phyloP scores from a whole-genome alignment of 1,139 yeast species.

The Meyerozyma elateridarum region DNA sequence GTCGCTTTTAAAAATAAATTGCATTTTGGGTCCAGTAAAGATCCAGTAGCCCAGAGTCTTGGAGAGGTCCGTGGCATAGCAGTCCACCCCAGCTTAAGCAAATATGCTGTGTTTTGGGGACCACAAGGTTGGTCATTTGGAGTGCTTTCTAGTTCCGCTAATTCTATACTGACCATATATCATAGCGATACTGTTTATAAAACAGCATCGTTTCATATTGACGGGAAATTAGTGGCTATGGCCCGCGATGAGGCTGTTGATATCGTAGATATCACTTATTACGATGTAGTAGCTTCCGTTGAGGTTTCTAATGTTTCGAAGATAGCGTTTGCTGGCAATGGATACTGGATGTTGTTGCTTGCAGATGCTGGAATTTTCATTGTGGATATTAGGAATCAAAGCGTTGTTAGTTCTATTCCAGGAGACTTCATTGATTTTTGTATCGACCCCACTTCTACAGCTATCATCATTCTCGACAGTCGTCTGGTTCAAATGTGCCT shows the following conservation, averaged over 20 bases:
- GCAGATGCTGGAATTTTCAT: background rate
- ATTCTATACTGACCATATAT: background rate
- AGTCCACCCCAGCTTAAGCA: slow-evolving; percentile 30
- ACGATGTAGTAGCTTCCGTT: slow-evolving; percentile 37
- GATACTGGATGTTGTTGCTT: slow-evolving; percentile 51
- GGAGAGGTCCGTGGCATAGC: slow-evolving; percentile 18
- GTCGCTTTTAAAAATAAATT: background rate
- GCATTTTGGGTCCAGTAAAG: slow-evolving; percentile 6
- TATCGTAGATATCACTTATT: slow-evolving; percentile 40
- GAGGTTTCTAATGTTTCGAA: slow-evolving; percentile 25
- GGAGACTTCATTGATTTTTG: background rate
- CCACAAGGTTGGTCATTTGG: slow-evolving; percentile 29
- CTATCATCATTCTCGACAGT: no score
- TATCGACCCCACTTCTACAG: slow-evolving; percentile 1
- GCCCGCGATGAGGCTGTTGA: slow-evolving; percentile 36
- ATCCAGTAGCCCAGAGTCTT: slow-evolving; percentile 6
- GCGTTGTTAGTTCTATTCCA: background rate
- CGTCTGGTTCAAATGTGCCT: no score
- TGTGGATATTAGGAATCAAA: slow-evolving; percentile 1
- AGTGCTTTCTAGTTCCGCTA: slow-evolving; percentile 14
- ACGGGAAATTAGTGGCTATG: slow-evolving; percentile 57
- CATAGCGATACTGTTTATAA: background rate
- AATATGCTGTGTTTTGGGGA: slow-evolving; percentile 24
- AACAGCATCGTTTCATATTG: slow-evolving; percentile 44
- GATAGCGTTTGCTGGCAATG: slow-evolving; percentile 59